Evolutionary conservation across 2,329 filamentous ascomycete species (phyloP).

Genomic region (Fragosphaeria purpurea): DNA sequence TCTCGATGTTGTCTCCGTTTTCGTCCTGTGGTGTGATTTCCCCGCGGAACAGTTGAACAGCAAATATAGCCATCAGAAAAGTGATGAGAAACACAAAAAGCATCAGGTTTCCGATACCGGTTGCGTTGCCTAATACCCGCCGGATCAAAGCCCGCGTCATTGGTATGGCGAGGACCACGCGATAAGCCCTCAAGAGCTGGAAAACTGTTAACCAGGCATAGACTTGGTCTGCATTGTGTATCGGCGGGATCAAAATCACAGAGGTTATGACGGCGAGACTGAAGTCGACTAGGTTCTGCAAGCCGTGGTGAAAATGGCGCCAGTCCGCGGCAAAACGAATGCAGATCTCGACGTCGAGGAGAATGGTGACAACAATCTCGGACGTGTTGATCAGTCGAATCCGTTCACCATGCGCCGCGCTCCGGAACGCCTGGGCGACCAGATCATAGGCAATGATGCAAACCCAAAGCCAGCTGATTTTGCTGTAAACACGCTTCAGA

Average conservation of each 20-base stretch:
- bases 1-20: conserved; percentile 50
- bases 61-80: conserved; percentile 87
- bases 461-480: conserved; percentile 69
- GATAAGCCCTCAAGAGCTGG: conserved; percentile 85
- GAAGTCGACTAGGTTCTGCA: conserved; percentile 72
- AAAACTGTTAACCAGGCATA: conserved; percentile 91
- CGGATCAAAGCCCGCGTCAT: conserved; percentile 80
- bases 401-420: conserved; percentile 60
- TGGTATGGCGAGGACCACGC: conserved; percentile 79
- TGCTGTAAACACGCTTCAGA: conserved; percentile 65
- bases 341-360: conserved; percentile 73
- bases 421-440: conserved; percentile 68
- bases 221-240: conserved; percentile 57
- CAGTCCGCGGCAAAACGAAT: conserved; percentile 71
- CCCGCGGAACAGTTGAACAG: conserved; percentile 83
- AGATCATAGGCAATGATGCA: conserved; percentile 69
- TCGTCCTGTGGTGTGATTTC: conserved; percentile 60
- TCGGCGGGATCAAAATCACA: conserved; percentile 74
- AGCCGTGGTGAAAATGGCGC: conserved; percentile 65
- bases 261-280: conserved; percentile 70
- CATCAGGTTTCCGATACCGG: conserved; percentile 88
- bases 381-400: conserved; percentile 57
- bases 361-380: conserved; percentile 65
- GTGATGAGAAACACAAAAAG: conserved; percentile 94
- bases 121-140: conserved; percentile 80